Evolutionary conservation across 2,329 filamentous ascomycete species (phyloP).

Genomic region (Amylocarpus encephaloides): DNA sequence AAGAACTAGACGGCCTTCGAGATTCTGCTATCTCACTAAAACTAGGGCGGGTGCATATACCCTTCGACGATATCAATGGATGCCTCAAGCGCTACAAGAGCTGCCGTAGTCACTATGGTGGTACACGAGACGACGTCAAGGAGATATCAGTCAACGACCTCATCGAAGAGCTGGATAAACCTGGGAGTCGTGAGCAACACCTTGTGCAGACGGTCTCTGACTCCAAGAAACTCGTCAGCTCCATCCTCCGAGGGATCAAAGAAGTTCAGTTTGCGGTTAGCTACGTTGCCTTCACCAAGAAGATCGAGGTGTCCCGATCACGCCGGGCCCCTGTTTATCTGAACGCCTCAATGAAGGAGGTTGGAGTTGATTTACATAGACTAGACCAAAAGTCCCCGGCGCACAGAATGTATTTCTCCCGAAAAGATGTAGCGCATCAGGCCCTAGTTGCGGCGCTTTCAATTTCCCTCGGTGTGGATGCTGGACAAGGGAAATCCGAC

Average conservation of each 20-base stretch:
- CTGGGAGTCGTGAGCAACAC: constrained; percentile 52
- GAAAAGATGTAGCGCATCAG: constrained; percentile 89
- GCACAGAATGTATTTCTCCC: constrained; percentile 96
- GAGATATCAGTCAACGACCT: constrained; percentile 65
- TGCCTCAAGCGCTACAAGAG: constrained; percentile 53
- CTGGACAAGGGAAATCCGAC: constrained; percentile 79
- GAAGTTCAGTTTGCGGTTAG: constrained; percentile 95
- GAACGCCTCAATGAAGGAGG: constrained; percentile 91
- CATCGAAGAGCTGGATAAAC: constrained; percentile 65
- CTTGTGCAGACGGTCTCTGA: constrained; percentile 82
- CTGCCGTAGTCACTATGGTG: constrained; percentile 31
- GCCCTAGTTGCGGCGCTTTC: constrained; percentile 87
- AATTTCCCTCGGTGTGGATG: constrained; percentile 84
- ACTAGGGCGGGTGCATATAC: constrained; percentile 81
- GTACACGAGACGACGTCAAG: constrained; percentile 36
- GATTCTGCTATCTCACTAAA: constrained; percentile 90
- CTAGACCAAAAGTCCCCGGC: constrained; percentile 89
- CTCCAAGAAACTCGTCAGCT: constrained; percentile 86
- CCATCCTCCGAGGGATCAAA: constrained; percentile 84
- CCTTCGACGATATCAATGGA: constrained; percentile 74
- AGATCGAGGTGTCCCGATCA: constrained; percentile 61
- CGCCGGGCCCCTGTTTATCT: constrained; percentile 67
- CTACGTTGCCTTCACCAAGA: constrained; percentile 80
- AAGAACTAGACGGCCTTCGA: constrained; percentile 75
- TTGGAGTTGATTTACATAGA: constrained; percentile 86